These are phyloP conservation scores for Kodamaea sagamina DNA, from an alignment of 805 yeast species.

Conservation along the genomic window DNA sequence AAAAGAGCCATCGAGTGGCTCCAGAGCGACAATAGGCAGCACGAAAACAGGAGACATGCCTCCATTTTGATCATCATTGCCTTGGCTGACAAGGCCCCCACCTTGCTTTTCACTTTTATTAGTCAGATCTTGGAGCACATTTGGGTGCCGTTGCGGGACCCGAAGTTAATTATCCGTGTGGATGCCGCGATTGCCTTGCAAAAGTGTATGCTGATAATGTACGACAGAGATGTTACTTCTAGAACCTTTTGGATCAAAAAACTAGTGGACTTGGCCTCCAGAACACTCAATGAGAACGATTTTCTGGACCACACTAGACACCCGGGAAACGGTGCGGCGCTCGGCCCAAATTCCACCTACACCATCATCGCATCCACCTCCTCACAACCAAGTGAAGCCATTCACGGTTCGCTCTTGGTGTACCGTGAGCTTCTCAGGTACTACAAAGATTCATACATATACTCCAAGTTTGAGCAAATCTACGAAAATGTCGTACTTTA, in stretches of 20 bases:
- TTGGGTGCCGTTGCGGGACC: slow-evolving; percentile 86
- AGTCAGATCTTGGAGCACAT: slow-evolving; percentile 77
- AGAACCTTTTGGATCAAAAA: slow-evolving; percentile 75
- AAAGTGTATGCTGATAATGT: slow-evolving; percentile 74
- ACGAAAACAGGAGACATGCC: slow-evolving; percentile 83
- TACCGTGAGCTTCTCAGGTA: slow-evolving; percentile 74
- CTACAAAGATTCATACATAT: slow-evolving; percentile 71
- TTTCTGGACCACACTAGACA: slow-evolving; percentile 8
- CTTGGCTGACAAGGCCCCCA: slow-evolving; percentile 84
- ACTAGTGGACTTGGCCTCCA: slow-evolving; percentile 66
- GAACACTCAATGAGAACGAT: slow-evolving; percentile 44
- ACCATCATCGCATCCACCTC: slow-evolving; percentile 25
- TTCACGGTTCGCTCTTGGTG: slow-evolving; percentile 86
- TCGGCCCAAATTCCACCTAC: slow-evolving; percentile 15
- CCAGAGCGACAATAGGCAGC: slow-evolving; percentile 72
- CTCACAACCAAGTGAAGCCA: slow-evolving; percentile 53
- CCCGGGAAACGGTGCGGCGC: slow-evolving; percentile 14
- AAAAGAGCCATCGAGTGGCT: slow-evolving; percentile 89
- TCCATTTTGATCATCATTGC: slow-evolving; percentile 82
- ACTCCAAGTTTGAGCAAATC: slow-evolving; percentile 70
- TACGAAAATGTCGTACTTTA: slow-evolving; percentile 72
- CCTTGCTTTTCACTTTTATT: slow-evolving; percentile 74
- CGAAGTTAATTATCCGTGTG: slow-evolving; percentile 67
- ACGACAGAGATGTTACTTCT: slow-evolving; percentile 71
- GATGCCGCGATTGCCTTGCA: slow-evolving; percentile 85